Evolutionary conservation across 805 yeast genomes (phyloP).

Genomic region (Lipomyces sp.): DNA sequence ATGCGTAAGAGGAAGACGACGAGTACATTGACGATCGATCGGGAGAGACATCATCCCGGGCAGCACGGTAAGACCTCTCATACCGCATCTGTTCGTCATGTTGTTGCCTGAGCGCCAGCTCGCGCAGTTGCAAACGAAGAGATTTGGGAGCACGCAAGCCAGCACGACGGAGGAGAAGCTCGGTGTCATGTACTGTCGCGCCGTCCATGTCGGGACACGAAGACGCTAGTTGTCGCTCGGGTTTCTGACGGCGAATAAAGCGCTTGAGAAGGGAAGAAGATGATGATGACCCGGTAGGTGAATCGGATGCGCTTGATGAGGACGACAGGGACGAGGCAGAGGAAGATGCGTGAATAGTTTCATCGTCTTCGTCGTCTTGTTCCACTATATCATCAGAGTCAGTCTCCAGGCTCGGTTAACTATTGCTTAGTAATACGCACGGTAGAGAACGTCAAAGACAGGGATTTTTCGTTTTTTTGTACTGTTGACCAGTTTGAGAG

Average conservation of each 20-base stretch:
- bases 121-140: conserved; percentile 14
- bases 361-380: conserved; percentile 3
- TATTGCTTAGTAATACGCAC: conserved; percentile 8
- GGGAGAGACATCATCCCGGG: conserved; percentile 3
- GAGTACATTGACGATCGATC: conserved; percentile 6
- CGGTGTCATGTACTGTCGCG: conserved; percentile 30
- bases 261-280: conserved; percentile 13
- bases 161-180: conserved; percentile 12
- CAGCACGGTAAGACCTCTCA: background rate
- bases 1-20: conserved; percentile 4
- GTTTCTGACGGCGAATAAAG: conserved; percentile 10
- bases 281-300: conserved; percentile 11
- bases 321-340: conserved; percentile 19
- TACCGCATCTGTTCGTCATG: background rate
- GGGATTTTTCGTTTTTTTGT: conserved; percentile 19
- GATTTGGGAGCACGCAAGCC: conserved; percentile 23
- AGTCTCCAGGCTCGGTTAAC: no score
- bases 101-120: conserved; percentile 5
- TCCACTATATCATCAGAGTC: conserved; percentile 1
- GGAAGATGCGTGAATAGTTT: conserved; percentile 9
- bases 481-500: conserved; percentile 3
- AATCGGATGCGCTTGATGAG: conserved; percentile 4
- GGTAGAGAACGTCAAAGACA: conserved; percentile 27
- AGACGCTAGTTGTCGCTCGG: conserved; percentile 16
- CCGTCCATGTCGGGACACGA: conserved; percentile 31